These are phyloP conservation scores for Apiosordaria backusii DNA, from an alignment of 495 filamentous ascomycete genomes.

Conservation along the genomic window DNA sequence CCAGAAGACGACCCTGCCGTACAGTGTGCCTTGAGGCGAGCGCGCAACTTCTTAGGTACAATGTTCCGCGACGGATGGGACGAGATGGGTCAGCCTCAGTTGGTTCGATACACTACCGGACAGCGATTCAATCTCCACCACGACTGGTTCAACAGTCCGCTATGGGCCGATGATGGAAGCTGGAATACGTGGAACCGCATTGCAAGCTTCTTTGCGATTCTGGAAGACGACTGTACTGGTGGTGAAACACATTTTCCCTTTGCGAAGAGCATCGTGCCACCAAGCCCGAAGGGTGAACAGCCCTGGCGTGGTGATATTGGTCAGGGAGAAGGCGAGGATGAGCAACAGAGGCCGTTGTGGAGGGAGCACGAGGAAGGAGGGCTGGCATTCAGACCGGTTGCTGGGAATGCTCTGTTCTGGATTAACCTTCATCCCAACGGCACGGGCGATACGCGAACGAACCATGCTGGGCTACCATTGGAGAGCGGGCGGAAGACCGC, in stretches of 20 bases:
- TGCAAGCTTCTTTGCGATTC: constrained; percentile 48
- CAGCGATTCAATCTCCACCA: constrained; percentile 47
- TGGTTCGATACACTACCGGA: constrained; percentile 46
- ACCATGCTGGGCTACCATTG: constrained; percentile 51
- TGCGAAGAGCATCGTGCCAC: constrained; percentile 29
- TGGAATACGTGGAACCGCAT: constrained; percentile 41
- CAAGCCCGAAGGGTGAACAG: constrained; percentile 19
- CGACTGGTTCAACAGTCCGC: constrained; percentile 45
- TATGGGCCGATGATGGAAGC: constrained; percentile 26
- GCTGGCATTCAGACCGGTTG: constrained; percentile 49
- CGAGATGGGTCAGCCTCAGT: constrained; percentile 48
- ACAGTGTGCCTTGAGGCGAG: constrained; percentile 39
- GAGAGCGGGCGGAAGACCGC: constrained; percentile 48
- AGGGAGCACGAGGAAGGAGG: constrained; percentile 47
- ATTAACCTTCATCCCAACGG: constrained; percentile 48
- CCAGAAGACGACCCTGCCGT: constrained; percentile 41
- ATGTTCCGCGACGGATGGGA: constrained; percentile 43
- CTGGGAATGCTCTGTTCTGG: constrained; percentile 54
- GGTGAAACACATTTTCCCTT: constrained; percentile 49
- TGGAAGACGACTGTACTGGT: constrained; percentile 41
- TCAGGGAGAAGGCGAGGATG: constrained; percentile 3
- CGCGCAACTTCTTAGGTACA: constrained; percentile 42
- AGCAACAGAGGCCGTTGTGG: constrained; percentile 32
- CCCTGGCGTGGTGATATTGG: constrained; percentile 23
- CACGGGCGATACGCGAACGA: constrained; percentile 44